Evolutionary conservation across 805 yeast species (phyloP).

Genomic region (Candida chilensis): DNA sequence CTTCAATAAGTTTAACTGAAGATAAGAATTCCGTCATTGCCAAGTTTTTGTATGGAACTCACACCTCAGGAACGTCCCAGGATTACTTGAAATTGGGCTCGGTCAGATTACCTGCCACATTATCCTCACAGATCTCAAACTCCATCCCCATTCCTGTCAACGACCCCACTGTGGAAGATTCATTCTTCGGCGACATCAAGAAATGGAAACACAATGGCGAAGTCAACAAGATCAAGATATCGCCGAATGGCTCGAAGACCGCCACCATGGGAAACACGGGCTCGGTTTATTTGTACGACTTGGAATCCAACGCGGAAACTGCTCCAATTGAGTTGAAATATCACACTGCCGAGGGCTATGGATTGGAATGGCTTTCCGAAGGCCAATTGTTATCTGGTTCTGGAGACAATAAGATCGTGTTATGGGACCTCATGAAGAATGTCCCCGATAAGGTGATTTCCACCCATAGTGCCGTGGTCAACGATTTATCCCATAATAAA

Average conservation of each 20-base stretch:
- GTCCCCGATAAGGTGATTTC: constrained; percentile 40
- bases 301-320: constrained; percentile 5
- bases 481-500: constrained; percentile 56
- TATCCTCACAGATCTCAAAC: constrained; percentile 20
- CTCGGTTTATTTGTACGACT: constrained; percentile 32
- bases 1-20: constrained; percentile 18
- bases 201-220: constrained; percentile 60
- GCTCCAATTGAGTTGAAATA: constrained; percentile 26
- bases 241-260: constrained; percentile 36
- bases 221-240: constrained; percentile 51
- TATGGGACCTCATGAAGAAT: constrained; percentile 51
- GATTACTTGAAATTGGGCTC: constrained; percentile 37
- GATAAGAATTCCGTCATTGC: constrained; percentile 19
- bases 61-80: constrained; percentile 24
- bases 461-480: constrained; percentile 49
- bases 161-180: constrained; percentile 13
- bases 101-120: constrained; percentile 39
- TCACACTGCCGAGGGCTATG: constrained; percentile 63
- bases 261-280: constrained; percentile 52
- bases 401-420: constrained; percentile 56
- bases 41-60: constrained; percentile 40
- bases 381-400: constrained; percentile 52
- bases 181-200: constrained; percentile 32
- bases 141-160: constrained; percentile 14
- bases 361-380: constrained; percentile 55